These are phyloP conservation scores for Penicillium sp. DNA, from an alignment of 2,329 filamentous ascomycete genomes.

Conservation along the genomic window DNA sequence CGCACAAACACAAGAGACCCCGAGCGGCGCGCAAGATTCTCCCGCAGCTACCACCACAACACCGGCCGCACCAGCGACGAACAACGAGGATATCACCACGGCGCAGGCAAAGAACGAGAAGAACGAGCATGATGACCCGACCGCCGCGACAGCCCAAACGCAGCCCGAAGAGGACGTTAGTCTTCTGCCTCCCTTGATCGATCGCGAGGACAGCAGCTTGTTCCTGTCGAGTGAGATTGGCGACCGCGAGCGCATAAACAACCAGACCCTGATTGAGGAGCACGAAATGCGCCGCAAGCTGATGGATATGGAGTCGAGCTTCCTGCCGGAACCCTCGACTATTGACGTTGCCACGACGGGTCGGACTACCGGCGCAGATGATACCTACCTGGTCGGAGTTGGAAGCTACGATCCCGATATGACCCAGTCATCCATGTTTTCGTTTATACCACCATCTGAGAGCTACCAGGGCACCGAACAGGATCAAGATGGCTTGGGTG, in stretches of 20 bases:
- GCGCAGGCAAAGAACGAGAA: constrained; percentile 12
- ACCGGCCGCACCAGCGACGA: neutral
- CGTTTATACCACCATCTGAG: constrained; percentile 29
- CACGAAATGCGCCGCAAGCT: constrained; percentile 61
- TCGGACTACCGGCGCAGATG: constrained; percentile 38
- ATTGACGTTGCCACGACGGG: constrained; percentile 38
- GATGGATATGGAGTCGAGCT: constrained; percentile 65
- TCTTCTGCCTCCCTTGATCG: constrained; percentile 34
- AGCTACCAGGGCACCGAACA: constrained; percentile 16
- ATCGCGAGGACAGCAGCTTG: constrained; percentile 38
- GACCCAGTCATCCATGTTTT: constrained; percentile 27
- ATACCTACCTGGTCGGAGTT: constrained; percentile 48
- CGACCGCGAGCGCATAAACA: constrained; percentile 36
- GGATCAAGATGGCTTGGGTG: constrained; percentile 4
- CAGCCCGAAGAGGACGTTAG: constrained; percentile 30
- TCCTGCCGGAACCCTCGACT: constrained; percentile 57
- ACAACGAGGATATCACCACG: constrained; percentile 2
- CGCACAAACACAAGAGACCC: constrained; percentile 17
- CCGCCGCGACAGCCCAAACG: constrained; percentile 19
- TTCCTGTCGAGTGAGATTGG: constrained; percentile 35
- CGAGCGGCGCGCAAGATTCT: constrained; percentile 19
- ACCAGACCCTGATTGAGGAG: constrained; percentile 54
- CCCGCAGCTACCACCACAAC: constrained; percentile 15
- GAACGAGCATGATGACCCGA: constrained; percentile 18
- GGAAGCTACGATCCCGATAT: constrained; percentile 23